Evolutionary conservation across 306 rosid species (phyloP), one percentile per base, ranked within the genome.

Genomic region (Astragalus membranaceus): DNA sequence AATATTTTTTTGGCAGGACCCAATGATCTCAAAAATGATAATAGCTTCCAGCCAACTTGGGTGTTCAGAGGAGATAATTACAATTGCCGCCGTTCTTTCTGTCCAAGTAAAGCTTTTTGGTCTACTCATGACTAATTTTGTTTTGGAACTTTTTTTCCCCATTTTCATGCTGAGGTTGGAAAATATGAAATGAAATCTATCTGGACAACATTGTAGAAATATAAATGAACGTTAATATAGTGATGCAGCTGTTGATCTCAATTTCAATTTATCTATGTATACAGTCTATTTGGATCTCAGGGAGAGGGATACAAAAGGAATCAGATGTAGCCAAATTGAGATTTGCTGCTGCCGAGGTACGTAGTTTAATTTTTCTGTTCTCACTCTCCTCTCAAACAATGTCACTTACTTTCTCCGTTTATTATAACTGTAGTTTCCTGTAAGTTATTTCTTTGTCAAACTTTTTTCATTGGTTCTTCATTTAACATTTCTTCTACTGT

Each of bases 21-120:
- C 98, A 41, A 88, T 90, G 98, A 81, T 93, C 85, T 84, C 98
- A 60, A 93, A 93, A 73, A 88, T 93, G 98, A 85, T 93, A 47
- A 81, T 93, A 86, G 80, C 96, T 69, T 90, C 97, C 46, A 86
- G 84, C 42, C 75, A 86, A 70, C 80, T 85, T 83, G 98, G 92
- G 56, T 93, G 98, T 78, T 88, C 94, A 64, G 93, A 93, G 88
- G 98, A 93, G 90, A 88, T 90, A 35, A 70, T 93, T 57, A 93
- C 97, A 49, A 82, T 90, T 55, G 92, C 98, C 16, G 98, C 97
- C 5, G 79, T 83, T 73, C 98, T 93, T 70, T 93, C 97, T 7
- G 80, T 90, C 76, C 98, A 90, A 79, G 98, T 90, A 87, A 83
- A 77, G 73, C 41, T 42, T 81, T 73, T 67, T 42, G 23, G 20